Percentiles rank a stretch among this genome's conserved stretches.
These are phyloP conservation scores for Gonapodya prolifera DNA, from an alignment of 192 early-diverging fungal species.

Conservation along the genomic window DNA sequence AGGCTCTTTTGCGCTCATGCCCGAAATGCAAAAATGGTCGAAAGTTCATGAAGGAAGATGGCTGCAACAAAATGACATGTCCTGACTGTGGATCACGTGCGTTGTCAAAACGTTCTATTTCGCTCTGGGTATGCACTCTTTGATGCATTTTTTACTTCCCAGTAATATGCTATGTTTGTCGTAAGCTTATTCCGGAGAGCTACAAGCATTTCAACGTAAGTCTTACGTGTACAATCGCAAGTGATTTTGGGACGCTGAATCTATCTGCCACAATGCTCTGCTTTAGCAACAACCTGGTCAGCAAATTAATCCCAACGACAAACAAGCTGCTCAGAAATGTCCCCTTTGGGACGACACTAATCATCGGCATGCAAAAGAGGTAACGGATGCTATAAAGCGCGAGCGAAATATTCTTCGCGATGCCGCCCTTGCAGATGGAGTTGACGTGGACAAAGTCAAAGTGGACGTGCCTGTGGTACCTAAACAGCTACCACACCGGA, in stretches of 20 bases:
- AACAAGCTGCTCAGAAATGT: constrained; percentile 10
- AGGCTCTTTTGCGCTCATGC: constrained; percentile 38
- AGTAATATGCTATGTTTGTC: constrained; percentile 32
- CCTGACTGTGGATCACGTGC: constrained; percentile 14
- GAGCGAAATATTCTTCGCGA: neutral
- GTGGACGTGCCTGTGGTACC: neutral
- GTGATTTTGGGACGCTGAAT: too few relatives aligned
- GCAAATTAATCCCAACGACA: neutral
- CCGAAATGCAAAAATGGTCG: constrained; percentile 25
- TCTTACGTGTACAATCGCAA: too few relatives aligned
- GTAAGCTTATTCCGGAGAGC: constrained; percentile 25
- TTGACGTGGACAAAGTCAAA: neutral
- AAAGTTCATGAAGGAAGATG: constrained; percentile 24
- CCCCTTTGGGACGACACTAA: constrained; percentile 33
- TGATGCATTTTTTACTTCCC: neutral
- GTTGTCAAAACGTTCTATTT: neutral
- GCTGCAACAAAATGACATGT: constrained; percentile 50
- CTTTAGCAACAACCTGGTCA: neutral
- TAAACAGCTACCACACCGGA: neutral
- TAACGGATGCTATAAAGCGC: constrained; percentile 22
- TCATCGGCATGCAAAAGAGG: constrained; percentile 27
- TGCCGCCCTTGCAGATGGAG: neutral
- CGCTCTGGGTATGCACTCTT: neutral
- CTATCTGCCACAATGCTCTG: neutral
- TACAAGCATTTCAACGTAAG: constrained; percentile 32